These are phyloP conservation scores for Solanum pinnatisectum DNA, from an alignment of 257 asterid species.

Conservation along the genomic window DNA sequence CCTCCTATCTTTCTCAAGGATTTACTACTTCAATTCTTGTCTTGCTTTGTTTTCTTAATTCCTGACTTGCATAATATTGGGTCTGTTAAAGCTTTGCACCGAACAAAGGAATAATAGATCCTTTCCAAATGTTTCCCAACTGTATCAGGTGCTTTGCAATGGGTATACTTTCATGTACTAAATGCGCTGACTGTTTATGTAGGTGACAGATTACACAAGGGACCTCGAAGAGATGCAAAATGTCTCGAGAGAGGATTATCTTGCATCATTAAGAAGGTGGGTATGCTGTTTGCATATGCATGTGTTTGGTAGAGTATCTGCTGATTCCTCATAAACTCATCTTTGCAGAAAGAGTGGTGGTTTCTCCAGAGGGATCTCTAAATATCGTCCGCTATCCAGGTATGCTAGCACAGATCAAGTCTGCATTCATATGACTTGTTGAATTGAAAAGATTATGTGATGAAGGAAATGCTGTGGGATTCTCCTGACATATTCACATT, in stretches of 20 bases:
- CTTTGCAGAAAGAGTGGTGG: constrained; percentile 96
- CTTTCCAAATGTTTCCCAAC: neutral
- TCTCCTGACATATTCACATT: neutral
- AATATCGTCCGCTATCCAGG: constrained; percentile 95
- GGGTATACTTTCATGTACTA: neutral
- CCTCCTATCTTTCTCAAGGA: neutral
- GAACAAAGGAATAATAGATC: neutral
- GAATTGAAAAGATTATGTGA: neutral
- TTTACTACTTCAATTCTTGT: neutral
- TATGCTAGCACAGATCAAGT: constrained; percentile 13
- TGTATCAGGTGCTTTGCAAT: neutral
- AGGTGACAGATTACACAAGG: constrained; percentile 92
- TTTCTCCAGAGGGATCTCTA: constrained; percentile 87
- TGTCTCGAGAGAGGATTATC: constrained; percentile 88
- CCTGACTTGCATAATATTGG: neutral
- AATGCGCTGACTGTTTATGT: neutral
- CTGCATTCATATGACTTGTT: neutral
- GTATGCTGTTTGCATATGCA: neutral
- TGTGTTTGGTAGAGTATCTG: neutral
- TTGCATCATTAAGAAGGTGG: constrained; percentile 93
- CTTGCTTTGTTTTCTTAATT: neutral
- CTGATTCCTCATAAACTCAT: constrained; percentile 10
- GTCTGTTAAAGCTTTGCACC: neutral
- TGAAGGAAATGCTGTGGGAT: neutral
- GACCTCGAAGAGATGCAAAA: constrained; percentile 99